Percentiles rank a stretch among this genome's conserved stretches.
These are phyloP conservation scores for Hypoxylon sp. DNA, from an alignment of 2,329 filamentous ascomycete genomes.

Conservation along the genomic window DNA sequence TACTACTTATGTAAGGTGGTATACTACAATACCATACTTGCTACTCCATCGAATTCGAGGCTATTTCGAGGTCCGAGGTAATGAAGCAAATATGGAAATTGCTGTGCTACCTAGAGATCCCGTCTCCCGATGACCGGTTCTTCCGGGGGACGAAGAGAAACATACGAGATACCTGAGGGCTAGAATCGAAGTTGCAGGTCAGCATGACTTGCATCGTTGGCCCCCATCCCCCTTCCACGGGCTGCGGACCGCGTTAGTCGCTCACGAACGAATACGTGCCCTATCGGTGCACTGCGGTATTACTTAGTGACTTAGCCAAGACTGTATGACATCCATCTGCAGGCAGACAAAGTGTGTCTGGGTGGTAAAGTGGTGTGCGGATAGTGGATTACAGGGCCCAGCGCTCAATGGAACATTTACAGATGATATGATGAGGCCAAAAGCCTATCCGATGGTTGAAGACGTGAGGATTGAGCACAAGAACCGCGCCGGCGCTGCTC, in stretches of 20 bases:
- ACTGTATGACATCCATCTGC: conserved; percentile 26
- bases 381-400: conserved; percentile 16
- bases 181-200: conserved; percentile 40
- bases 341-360: conserved; percentile 19
- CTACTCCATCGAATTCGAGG: conserved; percentile 24
- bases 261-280: conserved; percentile 29
- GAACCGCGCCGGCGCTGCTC: neutral
- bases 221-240: conserved; percentile 19
- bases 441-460: conserved; percentile 13
- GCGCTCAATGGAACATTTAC: conserved; percentile 1
- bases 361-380: conserved; percentile 25
- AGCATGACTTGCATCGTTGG: conserved; percentile 38
- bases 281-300: conserved; percentile 17
- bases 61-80: conserved; percentile 16
- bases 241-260: conserved; percentile 20
- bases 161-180: conserved; percentile 33
- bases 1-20: conserved; percentile 42
- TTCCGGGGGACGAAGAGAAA: conserved; percentile 24
- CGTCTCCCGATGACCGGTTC: conserved; percentile 17
- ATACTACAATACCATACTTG: conserved; percentile 23
- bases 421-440: conserved; percentile 11
- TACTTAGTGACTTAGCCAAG: conserved; percentile 30
- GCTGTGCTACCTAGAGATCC: conserved; percentile 6
- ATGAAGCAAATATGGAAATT: conserved; percentile 1
- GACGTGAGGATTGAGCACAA: conserved; percentile 10